phyloP scores from a whole-genome alignment of 768 basidiomycete genomes.

The Lenzites betulinus region DNA sequence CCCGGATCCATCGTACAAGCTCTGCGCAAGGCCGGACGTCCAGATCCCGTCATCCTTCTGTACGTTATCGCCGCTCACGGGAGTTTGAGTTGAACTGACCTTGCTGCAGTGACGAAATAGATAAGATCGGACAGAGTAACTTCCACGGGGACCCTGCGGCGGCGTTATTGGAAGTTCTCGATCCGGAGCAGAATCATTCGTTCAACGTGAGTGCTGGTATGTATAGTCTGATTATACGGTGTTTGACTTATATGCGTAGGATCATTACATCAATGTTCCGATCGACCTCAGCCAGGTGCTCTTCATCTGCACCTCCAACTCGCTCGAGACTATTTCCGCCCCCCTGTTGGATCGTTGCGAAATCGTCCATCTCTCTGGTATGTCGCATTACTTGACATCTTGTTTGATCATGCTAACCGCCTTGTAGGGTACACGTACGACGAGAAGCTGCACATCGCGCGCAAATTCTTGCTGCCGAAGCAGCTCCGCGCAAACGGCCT shows the following conservation, averaged over 20 bases:
- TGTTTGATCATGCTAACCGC: neutral
- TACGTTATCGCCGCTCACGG: conserved; percentile 27
- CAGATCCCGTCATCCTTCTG: conserved; percentile 80
- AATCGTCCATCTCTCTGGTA: conserved; percentile 76
- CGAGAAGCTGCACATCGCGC: conserved; percentile 90
- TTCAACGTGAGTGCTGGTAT: conserved; percentile 57
- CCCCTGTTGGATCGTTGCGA: conserved; percentile 92
- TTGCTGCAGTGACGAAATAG: conserved; percentile 75
- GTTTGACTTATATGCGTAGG: conserved; percentile 43
- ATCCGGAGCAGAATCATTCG: conserved; percentile 89
- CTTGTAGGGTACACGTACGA: conserved; percentile 75
- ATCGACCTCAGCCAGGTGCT: conserved; percentile 86
- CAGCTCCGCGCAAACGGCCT: conserved; percentile 82
- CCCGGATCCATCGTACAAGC: conserved; percentile 87
- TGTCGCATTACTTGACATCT: conserved; percentile 15
- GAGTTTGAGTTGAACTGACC: neutral
- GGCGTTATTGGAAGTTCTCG: conserved; percentile 87
- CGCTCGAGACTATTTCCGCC: conserved; percentile 84
- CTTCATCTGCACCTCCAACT: conserved; percentile 93
- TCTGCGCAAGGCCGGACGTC: conserved; percentile 77
- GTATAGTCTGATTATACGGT: too few species aligned
- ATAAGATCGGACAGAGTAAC: conserved; percentile 85
- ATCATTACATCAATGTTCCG: conserved; percentile 90
- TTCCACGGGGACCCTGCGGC: conserved; percentile 93
- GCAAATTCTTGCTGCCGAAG: conserved; percentile 86